Evolutionary conservation across 2,329 filamentous ascomycete species (phyloP).

Genomic region (Xylaria sp.): DNA sequence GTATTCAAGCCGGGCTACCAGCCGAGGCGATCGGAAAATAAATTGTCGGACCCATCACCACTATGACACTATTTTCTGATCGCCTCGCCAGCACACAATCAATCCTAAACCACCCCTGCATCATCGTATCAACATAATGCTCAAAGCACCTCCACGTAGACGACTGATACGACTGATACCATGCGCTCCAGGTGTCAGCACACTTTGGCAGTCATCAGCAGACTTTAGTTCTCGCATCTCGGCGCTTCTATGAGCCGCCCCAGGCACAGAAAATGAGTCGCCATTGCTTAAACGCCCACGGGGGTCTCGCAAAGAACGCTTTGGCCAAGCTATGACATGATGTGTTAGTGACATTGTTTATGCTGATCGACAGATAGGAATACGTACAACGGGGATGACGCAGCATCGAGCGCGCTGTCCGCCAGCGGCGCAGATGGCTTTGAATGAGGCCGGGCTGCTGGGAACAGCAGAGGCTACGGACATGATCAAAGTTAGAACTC

Average conservation of each 20-base stretch:
- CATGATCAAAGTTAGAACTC: not conserved
- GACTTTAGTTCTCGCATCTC: no score
- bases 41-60: no score
- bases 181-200: not conserved
- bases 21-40: no score
- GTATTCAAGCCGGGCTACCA: conserved; percentile 4
- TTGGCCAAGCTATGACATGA: conserved; percentile 19
- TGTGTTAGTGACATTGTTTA: conserved; percentile 8
- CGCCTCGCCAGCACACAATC: not conserved
- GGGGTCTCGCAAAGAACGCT: conserved; percentile 27
- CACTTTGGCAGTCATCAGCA: not conserved
- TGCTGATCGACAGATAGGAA: not conserved
- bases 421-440: conserved; percentile 21
- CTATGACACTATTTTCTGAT: no score
- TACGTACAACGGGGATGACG: conserved; percentile 24
- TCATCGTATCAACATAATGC: not conserved
- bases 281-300: conserved; percentile 9
- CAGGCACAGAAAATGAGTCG: not conserved
- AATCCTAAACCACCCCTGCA: not conserved
- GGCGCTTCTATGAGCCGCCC: not conserved
- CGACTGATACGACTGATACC: not conserved
- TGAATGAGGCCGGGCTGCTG: conserved; percentile 18
- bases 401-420: conserved; percentile 29
- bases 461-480: conserved; percentile 17
- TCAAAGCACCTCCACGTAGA: not conserved